These are phyloP conservation scores for Fagus sylvatica DNA, from an alignment of 306 rosid genomes.

Conservation along the genomic window DNA sequence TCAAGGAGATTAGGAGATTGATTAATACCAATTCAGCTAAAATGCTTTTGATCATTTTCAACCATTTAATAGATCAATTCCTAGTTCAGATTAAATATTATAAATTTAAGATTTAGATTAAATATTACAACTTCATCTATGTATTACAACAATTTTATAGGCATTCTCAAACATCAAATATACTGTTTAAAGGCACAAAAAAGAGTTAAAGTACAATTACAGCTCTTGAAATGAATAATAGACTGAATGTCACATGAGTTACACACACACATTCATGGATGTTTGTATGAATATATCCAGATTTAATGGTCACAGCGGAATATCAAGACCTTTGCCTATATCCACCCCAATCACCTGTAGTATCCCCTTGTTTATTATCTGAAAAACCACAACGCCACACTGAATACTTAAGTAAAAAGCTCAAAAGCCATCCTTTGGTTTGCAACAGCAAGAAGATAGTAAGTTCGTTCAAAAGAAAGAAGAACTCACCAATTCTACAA, in stretches of 20 bases:
- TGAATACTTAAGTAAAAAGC: not conserved
- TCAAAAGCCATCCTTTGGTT: not conserved
- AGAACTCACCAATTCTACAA: slow-evolving; percentile 69
- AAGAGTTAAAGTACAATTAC: not conserved
- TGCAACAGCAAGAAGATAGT: not conserved
- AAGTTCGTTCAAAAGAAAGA: not conserved
- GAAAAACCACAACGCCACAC: slow-evolving; percentile 30
- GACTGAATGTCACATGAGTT: not conserved
- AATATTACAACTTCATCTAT: no score
- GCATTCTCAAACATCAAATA: not conserved
- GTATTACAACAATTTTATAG: no score
- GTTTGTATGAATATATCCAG: not conserved
- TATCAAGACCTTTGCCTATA: slow-evolving; percentile 84
- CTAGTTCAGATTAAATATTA: no score
- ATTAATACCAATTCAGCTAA: no score
- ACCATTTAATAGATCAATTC: no score
- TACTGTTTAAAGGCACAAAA: no score
- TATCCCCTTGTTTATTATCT: slow-evolving; percentile 83
- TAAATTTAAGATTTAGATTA: no score
- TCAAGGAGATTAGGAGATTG: no score
- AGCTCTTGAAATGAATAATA: not conserved
- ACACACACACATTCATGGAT: no score
- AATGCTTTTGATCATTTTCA: no score
- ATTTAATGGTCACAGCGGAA: slow-evolving; percentile 61
- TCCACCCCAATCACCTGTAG: slow-evolving; percentile 87